Base-by-base conservation (phyloP, 441 rosid species). In the Mallotus japonicus region DNA sequence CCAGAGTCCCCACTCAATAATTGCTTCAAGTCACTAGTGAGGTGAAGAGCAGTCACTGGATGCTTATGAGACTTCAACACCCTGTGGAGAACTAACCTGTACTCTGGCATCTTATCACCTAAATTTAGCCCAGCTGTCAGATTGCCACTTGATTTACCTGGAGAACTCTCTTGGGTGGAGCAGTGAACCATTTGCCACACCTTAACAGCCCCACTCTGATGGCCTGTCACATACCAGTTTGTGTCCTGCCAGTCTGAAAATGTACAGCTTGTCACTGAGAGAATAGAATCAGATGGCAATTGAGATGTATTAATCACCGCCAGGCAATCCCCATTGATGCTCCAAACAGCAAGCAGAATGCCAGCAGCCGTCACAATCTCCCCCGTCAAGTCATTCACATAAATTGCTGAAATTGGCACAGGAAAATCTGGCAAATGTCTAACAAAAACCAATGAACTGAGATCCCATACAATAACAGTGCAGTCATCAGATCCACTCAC, bases 291-390 rank as follows among this genome's bases (percentile, higher is more conserved):
- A 50, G 99, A 94, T 24, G 99, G 99, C 77, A 96, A 78, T 79
- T 96, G 99, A 42, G 99, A 96, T 53, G 99, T 88, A 77, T 88
- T 96, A 53, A 92, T 90, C 72, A 84, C 90, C 16, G 99, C 95
- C 66, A 96, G 95, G 79, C 99, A 96, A 67, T 94, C 99, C 55
- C 99, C 99, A 73, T 96, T 96, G 81, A 94, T 83, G 86, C 97
- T 91, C 99, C 99, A 96, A 74, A 94, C 88, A 42, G 99, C 97
- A 74, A 96, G 97, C 77, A 94, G 75, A 67, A 92, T 88, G 79
- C 99, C 99, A 47, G 99, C 95, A 7, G 99, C 99, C 0, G 99
- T 94, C 77, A 90, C 85, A 54, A 96, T 92, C 83, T 92, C 99
- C 46, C 99, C 99, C 0, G 92, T 91, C 84, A 94, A 88, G 80